Evolutionary conservation across 179 eudicot species (phyloP), one percentile per base, ranked within the genome.

Genomic region (Beta macrorhiza): DNA sequence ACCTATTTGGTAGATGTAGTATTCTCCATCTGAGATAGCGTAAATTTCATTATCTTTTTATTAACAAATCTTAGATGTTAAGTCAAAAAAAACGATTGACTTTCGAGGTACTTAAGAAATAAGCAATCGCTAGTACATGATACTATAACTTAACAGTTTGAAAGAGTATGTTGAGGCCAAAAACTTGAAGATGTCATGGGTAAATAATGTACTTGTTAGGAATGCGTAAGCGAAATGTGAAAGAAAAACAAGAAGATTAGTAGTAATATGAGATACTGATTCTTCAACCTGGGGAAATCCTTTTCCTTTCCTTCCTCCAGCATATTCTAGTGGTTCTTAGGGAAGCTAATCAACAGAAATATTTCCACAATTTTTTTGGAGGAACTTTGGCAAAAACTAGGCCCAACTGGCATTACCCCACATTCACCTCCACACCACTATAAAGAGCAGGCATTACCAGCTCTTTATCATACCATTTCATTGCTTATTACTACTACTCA

Each of bases 361-460:
- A 14, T 15, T 1, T 70, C 49, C 56, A 52, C 55, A 55, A 49
- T 7, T 29, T 37, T 62, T 71, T 64, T 72, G 25, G 37, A 53
- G 15, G 74, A 57, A 74, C 67, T 63, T 42, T 20, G 57, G 56
- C 14, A 79, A 79, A 58, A 25, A 62, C 22, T 74, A 65, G 76
- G 79, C 71, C 79, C 84, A 81, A 70, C 72, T 81, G 82, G 79
- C 81, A 78, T 65, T 83, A 59, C 84, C 87, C 87, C 84, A 79
- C 83, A 77, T 52, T 69, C 70, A 32, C 57, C 83, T 80, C 73
- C 68, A 76, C 29, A 74, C 83, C 86, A 77, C 80, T 87, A 87
- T 87, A 87, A 83, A 84, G 72, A 77, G 80, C 75, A 71, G 80
- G 79, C 81, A 82, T 72, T 81, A 81, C 69, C 79, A 80, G 32